These are phyloP conservation scores for Reticulascus tulasneorum DNA, from an alignment of 2,329 filamentous ascomycete species.

Conservation along the genomic window DNA sequence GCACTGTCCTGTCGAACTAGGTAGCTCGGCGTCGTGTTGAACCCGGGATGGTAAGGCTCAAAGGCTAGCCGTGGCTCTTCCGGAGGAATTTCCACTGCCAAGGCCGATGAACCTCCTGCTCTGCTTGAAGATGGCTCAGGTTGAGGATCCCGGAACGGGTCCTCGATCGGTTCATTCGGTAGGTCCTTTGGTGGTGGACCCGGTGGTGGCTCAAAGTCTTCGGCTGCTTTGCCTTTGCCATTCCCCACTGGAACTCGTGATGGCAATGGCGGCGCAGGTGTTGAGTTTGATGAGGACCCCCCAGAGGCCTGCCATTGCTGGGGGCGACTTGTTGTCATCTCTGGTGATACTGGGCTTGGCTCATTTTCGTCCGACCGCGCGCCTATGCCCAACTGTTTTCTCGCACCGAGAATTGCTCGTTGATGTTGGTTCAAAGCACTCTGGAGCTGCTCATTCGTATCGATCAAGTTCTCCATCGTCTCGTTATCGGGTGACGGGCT, in stretches of 20 bases:
- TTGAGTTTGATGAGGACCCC: conserved; percentile 10
- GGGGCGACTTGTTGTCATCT: conserved; percentile 5
- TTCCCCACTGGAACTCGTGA: conserved; percentile 8
- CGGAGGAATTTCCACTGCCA: conserved; percentile 13
- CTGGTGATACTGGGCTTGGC: conserved; percentile 20
- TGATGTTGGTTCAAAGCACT: conserved; percentile 81
- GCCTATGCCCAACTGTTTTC: conserved; percentile 48
- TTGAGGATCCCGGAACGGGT: conserved; percentile 22
- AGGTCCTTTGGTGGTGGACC: conserved; percentile 19
- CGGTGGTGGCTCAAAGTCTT: conserved; percentile 12
- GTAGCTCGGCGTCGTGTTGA: conserved; percentile 27
- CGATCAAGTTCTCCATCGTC: conserved; percentile 88
- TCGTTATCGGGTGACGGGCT: conserved; percentile 84
- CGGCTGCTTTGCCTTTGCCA: conserved; percentile 23
- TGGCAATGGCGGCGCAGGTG: conserved; percentile 7
- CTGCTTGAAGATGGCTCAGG: conserved; percentile 9
- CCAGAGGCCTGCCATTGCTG: conserved; percentile 18
- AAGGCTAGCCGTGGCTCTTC: conserved; percentile 29
- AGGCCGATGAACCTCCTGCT: conserved; percentile 17
- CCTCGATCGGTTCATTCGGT: conserved; percentile 26
- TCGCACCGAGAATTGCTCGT: conserved; percentile 65
- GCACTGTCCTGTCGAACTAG: conserved; percentile 36
- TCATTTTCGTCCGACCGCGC: conserved; percentile 20
- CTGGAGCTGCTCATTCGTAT: conserved; percentile 88
- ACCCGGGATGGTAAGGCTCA: conserved; percentile 37